Conservation (phyloP, 345 rosid genomes). For the Eucalyptus coolabah region DNA sequence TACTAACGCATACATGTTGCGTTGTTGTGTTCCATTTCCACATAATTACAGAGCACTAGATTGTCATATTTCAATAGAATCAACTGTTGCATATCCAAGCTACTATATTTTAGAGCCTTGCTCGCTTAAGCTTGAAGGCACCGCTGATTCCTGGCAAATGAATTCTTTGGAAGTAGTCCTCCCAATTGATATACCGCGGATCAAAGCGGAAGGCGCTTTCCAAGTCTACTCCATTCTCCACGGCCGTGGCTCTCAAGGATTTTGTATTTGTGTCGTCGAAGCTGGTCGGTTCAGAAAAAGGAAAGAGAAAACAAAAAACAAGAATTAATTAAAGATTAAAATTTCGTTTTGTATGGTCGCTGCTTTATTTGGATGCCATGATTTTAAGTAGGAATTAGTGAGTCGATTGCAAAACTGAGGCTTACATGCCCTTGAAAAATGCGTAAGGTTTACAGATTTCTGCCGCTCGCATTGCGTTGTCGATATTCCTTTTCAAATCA, state of each 20-base stretch:
- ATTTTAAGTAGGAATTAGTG: neutral
- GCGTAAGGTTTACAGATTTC: slow-evolving; percentile 20
- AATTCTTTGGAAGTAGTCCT: slow-evolving; percentile 24
- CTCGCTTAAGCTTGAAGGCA: neutral
- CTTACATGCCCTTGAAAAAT: slow-evolving; percentile 25
- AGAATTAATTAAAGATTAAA: neutral
- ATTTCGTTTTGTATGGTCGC: neutral
- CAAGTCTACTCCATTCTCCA: neutral
- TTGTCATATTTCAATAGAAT: neutral
- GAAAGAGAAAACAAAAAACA: neutral
- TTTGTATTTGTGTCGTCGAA: slow-evolving; percentile 23
- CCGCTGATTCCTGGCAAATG: slow-evolving; percentile 39
- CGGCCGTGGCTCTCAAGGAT: neutral
- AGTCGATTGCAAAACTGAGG: neutral
- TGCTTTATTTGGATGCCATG: neutral
- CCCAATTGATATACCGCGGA: slow-evolving; percentile 38
- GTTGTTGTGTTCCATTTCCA: neutral
- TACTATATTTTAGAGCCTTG: neutral
- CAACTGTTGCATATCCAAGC: neutral
- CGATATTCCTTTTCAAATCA: slow-evolving; percentile 9
- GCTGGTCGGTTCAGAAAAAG: neutral
- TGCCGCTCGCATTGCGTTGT: slow-evolving; percentile 5
- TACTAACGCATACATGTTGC: neutral
- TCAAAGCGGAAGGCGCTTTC: slow-evolving; percentile 21
- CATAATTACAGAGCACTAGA: neutral